phyloP scores from a whole-genome alignment of 208 protist genomes.

The Acanthamoeba sp. region DNA sequence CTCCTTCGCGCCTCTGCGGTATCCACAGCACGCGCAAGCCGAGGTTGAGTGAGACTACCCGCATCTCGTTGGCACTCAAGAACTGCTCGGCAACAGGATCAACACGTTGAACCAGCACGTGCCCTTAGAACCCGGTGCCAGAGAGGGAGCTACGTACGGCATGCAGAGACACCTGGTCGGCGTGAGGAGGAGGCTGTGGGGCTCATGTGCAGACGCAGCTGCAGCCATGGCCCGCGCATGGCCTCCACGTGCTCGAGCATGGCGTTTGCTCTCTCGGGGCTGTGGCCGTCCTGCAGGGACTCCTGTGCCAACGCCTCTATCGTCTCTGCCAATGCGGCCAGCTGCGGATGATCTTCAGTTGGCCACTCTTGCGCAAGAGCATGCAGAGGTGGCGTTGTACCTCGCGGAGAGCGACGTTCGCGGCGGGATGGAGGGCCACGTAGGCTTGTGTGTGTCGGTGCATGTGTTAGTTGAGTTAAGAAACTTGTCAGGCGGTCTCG shows the following conservation, averaged over 20 bases:
- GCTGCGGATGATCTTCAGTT: background rate
- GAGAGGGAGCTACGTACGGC: no score
- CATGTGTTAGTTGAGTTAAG: background rate
- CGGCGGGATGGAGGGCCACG: background rate
- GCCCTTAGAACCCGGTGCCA: no score
- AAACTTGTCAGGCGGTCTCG: no score
- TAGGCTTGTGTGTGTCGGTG: background rate
- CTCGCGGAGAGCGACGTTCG: background rate
- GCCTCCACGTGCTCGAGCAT: background rate
- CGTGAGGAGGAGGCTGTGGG: no score
- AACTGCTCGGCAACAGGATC: no score
- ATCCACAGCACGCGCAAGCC: no score
- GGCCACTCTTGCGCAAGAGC: background rate
- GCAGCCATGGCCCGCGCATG: background rate
- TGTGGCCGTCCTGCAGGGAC: background rate
- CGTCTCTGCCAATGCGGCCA: background rate
- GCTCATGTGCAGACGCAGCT: background rate
- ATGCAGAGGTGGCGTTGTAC: background rate
- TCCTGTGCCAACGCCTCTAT: background rate
- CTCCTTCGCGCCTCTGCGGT: background rate
- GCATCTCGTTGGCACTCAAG: no score
- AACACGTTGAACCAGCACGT: no score
- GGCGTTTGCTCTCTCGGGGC: background rate
- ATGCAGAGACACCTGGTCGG: no score
- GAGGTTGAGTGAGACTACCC: no score